These are phyloP conservation scores for Fusarium brachygibbosum DNA, from an alignment of 2,329 filamentous ascomycete genomes.

Conservation along the genomic window DNA sequence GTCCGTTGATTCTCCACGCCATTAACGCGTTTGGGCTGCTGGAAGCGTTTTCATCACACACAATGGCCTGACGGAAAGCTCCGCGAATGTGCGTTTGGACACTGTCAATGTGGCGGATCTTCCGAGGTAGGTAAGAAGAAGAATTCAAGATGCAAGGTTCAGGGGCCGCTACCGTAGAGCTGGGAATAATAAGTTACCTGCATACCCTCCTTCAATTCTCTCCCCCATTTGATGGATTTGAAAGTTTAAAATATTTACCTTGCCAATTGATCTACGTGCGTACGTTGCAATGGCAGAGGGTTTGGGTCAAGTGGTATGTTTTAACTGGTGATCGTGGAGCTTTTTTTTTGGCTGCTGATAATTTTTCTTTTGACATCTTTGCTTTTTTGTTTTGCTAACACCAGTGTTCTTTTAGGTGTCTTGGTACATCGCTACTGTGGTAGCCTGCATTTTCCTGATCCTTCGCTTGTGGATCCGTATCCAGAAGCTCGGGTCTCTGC, in stretches of 20 bases:
- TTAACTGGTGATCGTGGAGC: too few relatives aligned
- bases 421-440: constrained; percentile 44
- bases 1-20: neutral
- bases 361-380: neutral
- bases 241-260: constrained; percentile 1
- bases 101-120: neutral
- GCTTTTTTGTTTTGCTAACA: neutral
- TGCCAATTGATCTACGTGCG: neutral
- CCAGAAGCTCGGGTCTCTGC: constrained; percentile 33
- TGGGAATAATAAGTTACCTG: constrained; percentile 35
- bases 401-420: constrained; percentile 28
- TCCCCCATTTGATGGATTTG: neutral
- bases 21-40: constrained; percentile 5
- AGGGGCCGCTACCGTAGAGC: neutral
- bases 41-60: neutral
- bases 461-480: constrained; percentile 41
- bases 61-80: constrained; percentile 7
- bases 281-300: constrained; percentile 44
- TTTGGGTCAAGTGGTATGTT: constrained; percentile 44
- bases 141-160: neutral
- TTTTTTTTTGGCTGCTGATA: neutral
- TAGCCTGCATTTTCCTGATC: constrained; percentile 38
- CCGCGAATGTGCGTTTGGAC: neutral
- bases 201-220: constrained; percentile 15
- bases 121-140: neutral